Base-by-base conservation (phyloP, 352 stramenopile genomes). In the Phytophthora rubi region DNA sequence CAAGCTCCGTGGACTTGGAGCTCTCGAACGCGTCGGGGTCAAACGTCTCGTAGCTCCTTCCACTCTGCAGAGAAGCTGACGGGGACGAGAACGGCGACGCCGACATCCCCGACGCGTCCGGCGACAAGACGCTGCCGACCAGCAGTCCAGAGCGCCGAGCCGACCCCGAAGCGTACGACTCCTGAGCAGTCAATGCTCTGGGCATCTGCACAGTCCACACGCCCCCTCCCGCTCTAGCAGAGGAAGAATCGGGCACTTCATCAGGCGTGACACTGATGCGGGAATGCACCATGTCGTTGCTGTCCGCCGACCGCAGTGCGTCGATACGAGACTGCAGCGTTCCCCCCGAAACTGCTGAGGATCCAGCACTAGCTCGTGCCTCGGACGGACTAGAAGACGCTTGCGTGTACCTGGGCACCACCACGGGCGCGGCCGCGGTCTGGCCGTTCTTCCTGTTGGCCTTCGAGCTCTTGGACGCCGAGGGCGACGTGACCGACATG, bases 261-360 rank as follows among this genome's bases (percentile, higher is more conserved):
- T 60, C 15, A 7, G 73, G 70, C 28, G 65, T 66, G 8, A 77
- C 54, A 55, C 81, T 90, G 33, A 86, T 81, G n/a, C 81, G 78
- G 4, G 73, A 81, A 67, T 86, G 74, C 39, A 83, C 74, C 59
- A 88, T 86, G 33, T 82, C 72, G 13, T 80, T 71, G 3, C 63
- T 70, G 28, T 81, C 77, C 45, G 88, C 81, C 13, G 55, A 70
- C 13, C 85, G 70, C 30, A 92, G 65, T 9, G 81, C 85, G 35
- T 91, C 80, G 44, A 92, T 92, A 16, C 82, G 80, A 51, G 87
- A 76, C 21, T 85, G 82, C 39, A 92, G 72, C 30, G 85, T 90
- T 12, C 32, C 60, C 16, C 62, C 53, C 6, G 61, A 78, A 6
- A 51, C 56, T 21, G 55, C 44, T 42, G 60, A 70, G 33, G 33